Conservation (phyloP, 495 filamentous ascomycete genomes). For the Aspergillus sclerotiicarbonarius region DNA sequence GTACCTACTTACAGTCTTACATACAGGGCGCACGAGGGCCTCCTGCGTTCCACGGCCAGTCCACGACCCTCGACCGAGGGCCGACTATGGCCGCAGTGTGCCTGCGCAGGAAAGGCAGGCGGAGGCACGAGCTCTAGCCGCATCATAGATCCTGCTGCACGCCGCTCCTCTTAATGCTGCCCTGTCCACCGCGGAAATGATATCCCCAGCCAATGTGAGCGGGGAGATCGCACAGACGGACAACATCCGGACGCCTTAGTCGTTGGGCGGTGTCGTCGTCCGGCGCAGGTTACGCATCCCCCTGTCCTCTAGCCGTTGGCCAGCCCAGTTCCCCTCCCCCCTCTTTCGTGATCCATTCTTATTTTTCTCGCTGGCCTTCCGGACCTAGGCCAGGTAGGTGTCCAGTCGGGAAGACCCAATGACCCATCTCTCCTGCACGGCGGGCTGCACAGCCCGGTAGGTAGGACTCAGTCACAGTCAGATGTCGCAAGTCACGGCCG, state of each 20-base stretch:
- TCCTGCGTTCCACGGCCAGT: not conserved
- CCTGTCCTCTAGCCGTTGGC: not conserved
- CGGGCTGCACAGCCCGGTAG: not conserved
- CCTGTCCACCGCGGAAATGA: conserved; percentile 1
- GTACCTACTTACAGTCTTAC: too few relatives aligned
- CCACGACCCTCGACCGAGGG: not conserved
- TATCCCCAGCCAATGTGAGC: not conserved
- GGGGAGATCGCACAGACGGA: not conserved
- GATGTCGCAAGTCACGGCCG: not conserved
- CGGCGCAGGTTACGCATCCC: not conserved
- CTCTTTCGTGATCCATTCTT: not conserved
- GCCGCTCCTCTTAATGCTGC: not conserved
- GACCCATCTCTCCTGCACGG: not conserved
- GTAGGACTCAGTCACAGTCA: not conserved
- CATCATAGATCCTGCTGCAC: not conserved
- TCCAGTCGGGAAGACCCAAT: not conserved
- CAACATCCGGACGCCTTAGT: not conserved
- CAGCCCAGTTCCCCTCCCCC: not conserved
- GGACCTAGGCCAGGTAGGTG: not conserved
- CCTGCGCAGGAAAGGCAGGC: not conserved
- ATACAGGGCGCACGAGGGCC: not conserved
- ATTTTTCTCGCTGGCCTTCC: not conserved
- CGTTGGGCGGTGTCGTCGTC: not conserved
- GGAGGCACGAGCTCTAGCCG: not conserved
- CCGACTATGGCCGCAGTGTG: not conserved